Evolutionary conservation across 2,329 filamentous ascomycete species (phyloP).

Genomic region (Byssochlamys sp.): DNA sequence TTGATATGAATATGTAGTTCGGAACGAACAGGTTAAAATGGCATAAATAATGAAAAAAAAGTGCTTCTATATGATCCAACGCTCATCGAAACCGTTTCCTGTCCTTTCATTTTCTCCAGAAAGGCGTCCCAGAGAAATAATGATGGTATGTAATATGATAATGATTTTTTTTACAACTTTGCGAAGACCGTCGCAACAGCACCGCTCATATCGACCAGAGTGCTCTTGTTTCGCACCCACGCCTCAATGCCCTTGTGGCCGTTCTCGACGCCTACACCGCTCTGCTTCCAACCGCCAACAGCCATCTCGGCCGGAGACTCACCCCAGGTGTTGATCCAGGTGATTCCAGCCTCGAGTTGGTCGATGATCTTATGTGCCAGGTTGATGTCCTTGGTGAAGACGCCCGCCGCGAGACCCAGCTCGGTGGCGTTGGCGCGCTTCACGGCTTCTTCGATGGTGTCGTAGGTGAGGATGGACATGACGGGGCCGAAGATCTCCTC

Average conservation of each 20-base stretch:
- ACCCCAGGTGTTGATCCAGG: conserved; percentile 91
- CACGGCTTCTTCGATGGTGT: conserved; percentile 59
- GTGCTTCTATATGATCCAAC: neutral
- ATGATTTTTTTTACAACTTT: conserved; percentile 44
- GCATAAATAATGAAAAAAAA: neutral
- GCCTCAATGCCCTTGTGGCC: conserved; percentile 67
- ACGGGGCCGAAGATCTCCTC: conserved; percentile 89
- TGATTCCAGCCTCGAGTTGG: conserved; percentile 71
- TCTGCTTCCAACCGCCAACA: conserved; percentile 85
- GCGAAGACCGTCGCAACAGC: conserved; percentile 63
- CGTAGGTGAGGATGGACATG: conserved; percentile 69
- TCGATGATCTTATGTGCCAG: conserved; percentile 62
- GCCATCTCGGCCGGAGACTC: conserved; percentile 86
- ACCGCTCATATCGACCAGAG: conserved; percentile 70
- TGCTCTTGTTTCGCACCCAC: conserved; percentile 82
- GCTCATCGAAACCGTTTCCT: neutral
- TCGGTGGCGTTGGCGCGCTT: conserved; percentile 64
- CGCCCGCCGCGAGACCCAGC: conserved; percentile 71
- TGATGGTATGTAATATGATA: neutral
- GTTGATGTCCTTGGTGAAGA: conserved; percentile 69
- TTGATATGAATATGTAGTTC: neutral
- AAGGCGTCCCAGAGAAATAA: neutral
- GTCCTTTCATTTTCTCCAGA: neutral
- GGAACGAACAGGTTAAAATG: neutral
- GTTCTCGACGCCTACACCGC: conserved; percentile 79